These are phyloP conservation scores for Salix dunnii DNA, from an alignment of 345 rosid species.

Conservation along the genomic window DNA sequence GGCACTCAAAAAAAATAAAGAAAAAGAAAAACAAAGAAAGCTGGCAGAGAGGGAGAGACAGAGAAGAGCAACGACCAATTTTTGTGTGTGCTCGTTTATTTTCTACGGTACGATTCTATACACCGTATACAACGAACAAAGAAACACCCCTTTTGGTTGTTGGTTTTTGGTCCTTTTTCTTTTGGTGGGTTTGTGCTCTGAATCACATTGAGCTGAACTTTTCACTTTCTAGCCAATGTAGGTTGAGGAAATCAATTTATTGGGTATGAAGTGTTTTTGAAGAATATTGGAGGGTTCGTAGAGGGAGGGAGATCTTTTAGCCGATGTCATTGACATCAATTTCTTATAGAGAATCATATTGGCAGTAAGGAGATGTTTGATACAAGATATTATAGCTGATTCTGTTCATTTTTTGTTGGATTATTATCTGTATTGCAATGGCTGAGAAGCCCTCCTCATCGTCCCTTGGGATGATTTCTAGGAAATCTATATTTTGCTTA, in stretches of 20 bases:
- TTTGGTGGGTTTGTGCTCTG: neutral
- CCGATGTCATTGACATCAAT: neutral
- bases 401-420: neutral
- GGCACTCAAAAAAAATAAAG: neutral
- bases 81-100: neutral
- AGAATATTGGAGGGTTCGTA: neutral
- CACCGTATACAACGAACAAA: neutral
- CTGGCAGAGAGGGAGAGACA: neutral
- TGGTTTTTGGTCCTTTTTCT: neutral
- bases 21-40: neutral
- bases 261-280: neutral
- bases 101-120: constrained; percentile 2
- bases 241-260: neutral
- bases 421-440: constrained; percentile 35
- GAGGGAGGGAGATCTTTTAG: neutral
- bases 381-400: constrained; percentile 5
- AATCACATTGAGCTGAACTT: neutral
- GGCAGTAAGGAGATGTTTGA: neutral
- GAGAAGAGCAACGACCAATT: neutral
- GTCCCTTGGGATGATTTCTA: constrained; percentile 28
- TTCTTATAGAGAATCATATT: neutral
- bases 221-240: neutral
- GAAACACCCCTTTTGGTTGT: neutral
- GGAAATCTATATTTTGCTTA: constrained; percentile 50
- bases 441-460: constrained; percentile 47